A percentile compares a stretch with the other conserved stretches of the same genome.
These are phyloP conservation scores for Epicoccum nigrum DNA, from an alignment of 2,329 filamentous ascomycete genomes.

Conservation along the genomic window DNA sequence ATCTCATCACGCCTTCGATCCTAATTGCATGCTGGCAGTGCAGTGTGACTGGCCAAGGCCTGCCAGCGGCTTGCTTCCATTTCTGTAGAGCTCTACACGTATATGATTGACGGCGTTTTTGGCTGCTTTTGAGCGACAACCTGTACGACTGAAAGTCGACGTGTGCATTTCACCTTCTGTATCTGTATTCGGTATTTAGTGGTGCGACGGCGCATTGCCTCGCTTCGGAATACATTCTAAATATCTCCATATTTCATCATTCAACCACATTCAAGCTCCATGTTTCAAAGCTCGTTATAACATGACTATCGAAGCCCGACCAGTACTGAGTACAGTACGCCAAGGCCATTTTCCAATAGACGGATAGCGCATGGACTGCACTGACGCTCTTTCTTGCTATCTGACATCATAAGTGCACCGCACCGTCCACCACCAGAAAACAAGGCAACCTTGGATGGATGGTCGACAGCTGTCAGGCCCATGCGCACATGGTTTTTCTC, in stretches of 20 bases:
- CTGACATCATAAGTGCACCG: constrained; percentile 11
- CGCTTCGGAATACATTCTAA: constrained; percentile 26
- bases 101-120: constrained; percentile 35
- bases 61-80: constrained; percentile 5
- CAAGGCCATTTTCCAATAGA: not conserved
- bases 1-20: constrained; percentile 37
- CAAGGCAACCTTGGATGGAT: constrained; percentile 1
- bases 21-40: constrained; percentile 13
- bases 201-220: constrained; percentile 13
- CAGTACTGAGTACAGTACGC: too few species aligned
- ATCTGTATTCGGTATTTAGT: constrained; percentile 46
- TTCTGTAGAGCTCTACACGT: constrained; percentile 26
- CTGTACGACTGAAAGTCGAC: constrained; percentile 28
- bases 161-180: constrained; percentile 35
- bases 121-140: constrained; percentile 26
- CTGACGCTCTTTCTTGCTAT: not conserved
- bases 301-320: not conserved
- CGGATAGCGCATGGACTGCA: not conserved
- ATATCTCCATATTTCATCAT: constrained; percentile 12
- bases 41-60: not conserved
- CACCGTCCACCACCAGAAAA: not conserved
- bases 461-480: not conserved
- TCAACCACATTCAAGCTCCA: too few species aligned
- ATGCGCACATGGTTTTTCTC: not conserved
- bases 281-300: too few species aligned